Base-by-base conservation (phyloP, 805 yeast genomes). In the Dipodascopsis uninucleata region DNA sequence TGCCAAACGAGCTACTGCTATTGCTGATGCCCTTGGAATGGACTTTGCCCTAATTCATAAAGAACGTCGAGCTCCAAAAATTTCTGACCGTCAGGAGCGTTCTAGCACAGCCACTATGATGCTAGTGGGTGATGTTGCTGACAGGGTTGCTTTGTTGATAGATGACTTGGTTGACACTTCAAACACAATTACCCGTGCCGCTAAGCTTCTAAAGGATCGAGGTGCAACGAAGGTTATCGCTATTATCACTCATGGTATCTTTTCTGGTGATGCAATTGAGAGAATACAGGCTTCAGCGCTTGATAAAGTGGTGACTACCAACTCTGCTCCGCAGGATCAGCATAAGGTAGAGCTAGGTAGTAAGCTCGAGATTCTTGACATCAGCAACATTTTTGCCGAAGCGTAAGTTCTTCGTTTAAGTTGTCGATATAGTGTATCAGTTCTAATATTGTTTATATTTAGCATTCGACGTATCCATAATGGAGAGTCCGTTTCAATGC, bases 141-240 rank as follows among this genome's bases (percentile, higher is more conserved):
- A 78, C 56, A 80, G 83, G 58, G 85, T 79, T 2, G 95, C 97
- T 64, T 83, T 93, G n/a, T 69, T 93, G 38, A 75, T 93, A 28
- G 99, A 93, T 67, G 99, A 93, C 63, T 70, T 93, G 57, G 88
- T 88, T 3, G 99, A 93, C 63, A 90, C 98, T 1, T 86, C 94
- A 1, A 81, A 81, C 61, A 93, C 99, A 1, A 80, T 93, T 38
- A 82, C 93, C 0, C 71, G 97, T 28, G 97, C 97, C 5, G 96
- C 97, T 8, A 82, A 82, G 61, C 70, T 93, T 32, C 73, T 93
- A 61, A 93, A 89, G 64, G 95, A 86, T 56, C 94, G 89, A 61
- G 97, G 97, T 7, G 96, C 97, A 5, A 74, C 74, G 17, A 78
- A 79, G 55, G 94, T 93, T 12, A 82, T 82, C 60, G 96, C 95